These are phyloP conservation scores for Euphorbia celastroides DNA, from an alignment of 441 rosid genomes.

Conservation along the genomic window DNA sequence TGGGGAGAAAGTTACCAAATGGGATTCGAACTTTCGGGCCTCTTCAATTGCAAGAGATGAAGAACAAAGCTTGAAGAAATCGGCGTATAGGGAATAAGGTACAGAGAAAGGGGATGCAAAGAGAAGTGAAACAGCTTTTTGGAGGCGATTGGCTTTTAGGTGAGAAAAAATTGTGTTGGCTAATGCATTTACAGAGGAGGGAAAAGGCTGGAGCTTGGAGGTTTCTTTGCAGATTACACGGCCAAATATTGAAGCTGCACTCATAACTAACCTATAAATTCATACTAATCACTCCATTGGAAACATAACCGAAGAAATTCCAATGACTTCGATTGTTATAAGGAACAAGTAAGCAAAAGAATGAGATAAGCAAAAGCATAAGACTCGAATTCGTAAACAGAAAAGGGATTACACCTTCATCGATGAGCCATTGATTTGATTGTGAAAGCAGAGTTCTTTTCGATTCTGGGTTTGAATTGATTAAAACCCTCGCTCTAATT, in stretches of 20 bases:
- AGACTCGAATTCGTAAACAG: too few species aligned
- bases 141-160: constrained; percentile 39
- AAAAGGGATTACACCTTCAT: too few species aligned
- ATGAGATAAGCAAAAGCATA: too few species aligned
- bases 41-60: constrained; percentile 44
- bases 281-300: neutral
- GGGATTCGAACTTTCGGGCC: constrained; percentile 69
- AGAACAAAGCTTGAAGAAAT: constrained; percentile 54
- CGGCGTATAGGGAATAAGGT: constrained; percentile 46
- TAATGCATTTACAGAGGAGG: constrained; percentile 20
- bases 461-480: too few species aligned
- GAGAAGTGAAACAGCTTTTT: constrained; percentile 51
- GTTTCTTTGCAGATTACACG: constrained; percentile 21
- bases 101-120: constrained; percentile 50
- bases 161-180: constrained; percentile 30
- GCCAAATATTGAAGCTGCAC: constrained; percentile 27
- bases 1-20: constrained; percentile 41
- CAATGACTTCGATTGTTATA: neutral
- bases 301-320: neutral
- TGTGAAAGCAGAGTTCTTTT: too few species aligned
- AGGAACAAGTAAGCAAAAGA: too few species aligned
- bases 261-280: constrained; percentile 18
- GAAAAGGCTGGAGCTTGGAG: constrained; percentile 20
- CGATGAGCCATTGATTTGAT: neutral
- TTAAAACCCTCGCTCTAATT: too few species aligned